These are phyloP conservation scores for Przewalskia tangutica DNA, from an alignment of 257 asterid species.

Conservation along the genomic window DNA sequence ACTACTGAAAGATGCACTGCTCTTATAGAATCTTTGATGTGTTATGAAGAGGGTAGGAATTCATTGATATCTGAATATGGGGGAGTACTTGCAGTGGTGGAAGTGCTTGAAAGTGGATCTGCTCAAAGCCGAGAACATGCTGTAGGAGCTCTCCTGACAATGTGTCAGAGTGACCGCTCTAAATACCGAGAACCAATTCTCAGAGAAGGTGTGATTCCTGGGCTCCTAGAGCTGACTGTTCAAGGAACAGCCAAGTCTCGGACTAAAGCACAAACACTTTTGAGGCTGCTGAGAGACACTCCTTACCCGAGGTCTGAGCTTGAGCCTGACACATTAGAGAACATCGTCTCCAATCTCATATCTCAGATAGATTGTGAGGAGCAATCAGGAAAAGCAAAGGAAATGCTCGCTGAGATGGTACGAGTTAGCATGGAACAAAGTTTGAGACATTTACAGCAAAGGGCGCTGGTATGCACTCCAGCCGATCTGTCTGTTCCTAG, in stretches of 20 bases:
- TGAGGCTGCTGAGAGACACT: constrained; percentile 59
- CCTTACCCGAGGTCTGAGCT: constrained; percentile 80
- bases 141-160: constrained; percentile 66
- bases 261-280: constrained; percentile 58
- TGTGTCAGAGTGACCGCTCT: constrained; percentile 67
- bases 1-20: constrained; percentile 71
- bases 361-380: constrained; percentile 76
- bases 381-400: constrained; percentile 68
- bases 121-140: constrained; percentile 83
- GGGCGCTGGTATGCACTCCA: constrained; percentile 66
- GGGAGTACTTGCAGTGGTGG: constrained; percentile 84
- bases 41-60: constrained; percentile 65
- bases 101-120: constrained; percentile 72
- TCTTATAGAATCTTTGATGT: constrained; percentile 52
- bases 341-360: constrained; percentile 59
- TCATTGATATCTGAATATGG: constrained; percentile 72
- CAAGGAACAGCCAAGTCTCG: constrained; percentile 73
- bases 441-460: constrained; percentile 63
- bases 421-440: constrained; percentile 98
- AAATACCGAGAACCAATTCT: constrained; percentile 78
- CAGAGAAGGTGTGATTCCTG: constrained; percentile 89
- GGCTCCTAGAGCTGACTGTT: constrained; percentile 91
- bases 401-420: constrained; percentile 95
- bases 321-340: constrained; percentile 63
- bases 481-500: constrained; percentile 41